Evolutionary conservation across 1,284 basidiomycete genomes (phyloP).

Genomic region (Schizophyllum commune): DNA sequence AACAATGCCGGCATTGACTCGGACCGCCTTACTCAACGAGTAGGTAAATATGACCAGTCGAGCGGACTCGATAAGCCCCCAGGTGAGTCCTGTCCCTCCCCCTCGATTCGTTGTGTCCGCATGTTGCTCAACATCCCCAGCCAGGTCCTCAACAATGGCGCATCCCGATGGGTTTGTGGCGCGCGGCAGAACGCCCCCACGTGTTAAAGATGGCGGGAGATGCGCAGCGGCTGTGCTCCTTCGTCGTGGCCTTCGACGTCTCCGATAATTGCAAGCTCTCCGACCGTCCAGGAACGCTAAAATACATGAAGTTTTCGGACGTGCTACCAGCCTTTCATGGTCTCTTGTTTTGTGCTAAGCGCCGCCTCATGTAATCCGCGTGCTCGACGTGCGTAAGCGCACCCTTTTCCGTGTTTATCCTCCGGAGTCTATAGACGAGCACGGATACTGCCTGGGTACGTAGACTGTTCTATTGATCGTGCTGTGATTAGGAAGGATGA

Average conservation of each 20-base stretch:
- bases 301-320: background rate
- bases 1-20: background rate
- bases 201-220: background rate
- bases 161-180: background rate
- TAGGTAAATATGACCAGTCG: too few species aligned
- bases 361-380: background rate
- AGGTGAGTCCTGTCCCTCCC: background rate
- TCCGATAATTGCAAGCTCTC: background rate
- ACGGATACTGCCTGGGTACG: background rate
- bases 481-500: background rate
- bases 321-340: background rate
- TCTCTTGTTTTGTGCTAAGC: background rate
- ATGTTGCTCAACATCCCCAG: background rate
- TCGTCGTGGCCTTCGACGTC: background rate
- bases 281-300: background rate
- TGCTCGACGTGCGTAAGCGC: background rate
- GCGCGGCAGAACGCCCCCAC: background rate
- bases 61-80: too few species aligned
- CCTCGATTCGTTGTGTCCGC: background rate
- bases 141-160: background rate
- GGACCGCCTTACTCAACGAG: too few species aligned
- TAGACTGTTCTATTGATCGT: background rate
- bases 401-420: background rate
- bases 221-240: background rate
- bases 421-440: background rate